Percentiles rank a stretch among this genome's conserved stretches.
Evolutionary conservation across 2,329 filamentous ascomycete species (phyloP).

Genomic region (Ophiostoma pallidulum): DNA sequence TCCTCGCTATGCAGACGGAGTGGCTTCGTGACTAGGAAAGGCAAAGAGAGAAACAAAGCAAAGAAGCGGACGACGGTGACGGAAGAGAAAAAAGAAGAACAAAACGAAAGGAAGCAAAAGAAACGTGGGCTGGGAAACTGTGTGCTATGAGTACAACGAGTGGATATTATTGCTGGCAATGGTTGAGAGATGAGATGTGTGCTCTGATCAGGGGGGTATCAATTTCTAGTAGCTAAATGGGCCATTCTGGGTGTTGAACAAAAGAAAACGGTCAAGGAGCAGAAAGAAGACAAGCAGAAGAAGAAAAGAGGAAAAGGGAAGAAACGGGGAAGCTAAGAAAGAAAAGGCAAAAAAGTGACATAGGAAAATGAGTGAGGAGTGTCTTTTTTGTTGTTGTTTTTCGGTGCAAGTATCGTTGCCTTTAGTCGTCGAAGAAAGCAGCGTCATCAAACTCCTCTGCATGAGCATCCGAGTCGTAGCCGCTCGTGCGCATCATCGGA

Average conservation of each 20-base stretch:
- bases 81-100: not conserved
- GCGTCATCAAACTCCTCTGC: conserved; percentile 51
- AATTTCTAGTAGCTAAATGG: conserved; percentile 7
- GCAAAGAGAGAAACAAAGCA: not conserved
- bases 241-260: conserved; percentile 1
- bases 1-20: conserved; percentile 11
- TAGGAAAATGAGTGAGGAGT: too few relatives aligned
- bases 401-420: not conserved
- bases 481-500: conserved; percentile 49
- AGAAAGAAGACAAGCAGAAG: not conserved
- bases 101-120: not conserved
- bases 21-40: conserved; percentile 1
- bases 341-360: not conserved
- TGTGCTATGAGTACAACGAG: conserved; percentile 3
- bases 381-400: not conserved
- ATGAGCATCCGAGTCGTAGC: conserved; percentile 53
- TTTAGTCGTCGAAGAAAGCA: conserved; percentile 44
- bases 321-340: not conserved
- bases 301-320: not conserved
- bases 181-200: conserved; percentile 1
- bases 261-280: not conserved
- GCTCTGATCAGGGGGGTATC: conserved; percentile 10
- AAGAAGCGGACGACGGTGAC: not conserved
- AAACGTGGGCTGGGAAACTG: too few relatives aligned
- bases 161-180: conserved; percentile 2